A percentile compares a stretch with the other conserved stretches of the same genome.
phyloP scores from a whole-genome alignment of 148 eudicot species.

The Rhododendron ferrugineum region DNA sequence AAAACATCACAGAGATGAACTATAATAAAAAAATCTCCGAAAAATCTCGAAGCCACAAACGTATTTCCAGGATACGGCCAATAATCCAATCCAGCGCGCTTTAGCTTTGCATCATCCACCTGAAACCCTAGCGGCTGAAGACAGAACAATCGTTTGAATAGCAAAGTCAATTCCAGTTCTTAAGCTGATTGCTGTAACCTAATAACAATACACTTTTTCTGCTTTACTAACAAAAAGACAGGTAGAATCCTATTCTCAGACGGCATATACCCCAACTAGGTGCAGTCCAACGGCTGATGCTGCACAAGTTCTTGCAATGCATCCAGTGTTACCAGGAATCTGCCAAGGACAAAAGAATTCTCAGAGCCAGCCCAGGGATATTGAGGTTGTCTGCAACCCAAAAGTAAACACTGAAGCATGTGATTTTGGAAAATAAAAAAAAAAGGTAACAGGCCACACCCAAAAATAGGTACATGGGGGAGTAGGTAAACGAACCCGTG shows the following conservation, averaged over 20 bases:
- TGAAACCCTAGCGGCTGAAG: slow-evolving; percentile 85
- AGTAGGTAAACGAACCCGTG: neutral
- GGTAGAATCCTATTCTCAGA: neutral
- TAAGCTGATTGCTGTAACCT: neutral
- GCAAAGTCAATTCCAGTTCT: neutral
- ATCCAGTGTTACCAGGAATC: slow-evolving; percentile 98
- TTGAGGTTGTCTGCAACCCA: slow-evolving; percentile 19
- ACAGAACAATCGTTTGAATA: slow-evolving; percentile 11
- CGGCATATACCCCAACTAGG: slow-evolving; percentile 64
- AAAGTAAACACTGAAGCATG: slow-evolving; percentile 5
- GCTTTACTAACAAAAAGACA: neutral
- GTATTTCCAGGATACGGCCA: slow-evolving; percentile 85
- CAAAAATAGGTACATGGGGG: too few relatives aligned
- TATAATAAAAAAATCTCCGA: neutral
- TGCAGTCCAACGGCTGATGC: slow-evolving; percentile 94
- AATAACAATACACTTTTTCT: neutral
- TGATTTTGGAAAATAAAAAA: neutral
- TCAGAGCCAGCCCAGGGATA: slow-evolving; percentile 19
- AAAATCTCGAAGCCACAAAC: neutral
- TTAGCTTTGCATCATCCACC: slow-evolving; percentile 76
- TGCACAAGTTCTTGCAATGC: slow-evolving; percentile 95
- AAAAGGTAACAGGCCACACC: neutral
- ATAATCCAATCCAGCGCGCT: slow-evolving; percentile 97
- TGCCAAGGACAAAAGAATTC: slow-evolving; percentile 37
- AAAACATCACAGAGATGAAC: neutral